Conservation (phyloP, 1,139 yeast genomes). For the Yamadazyma triangularis region DNA sequence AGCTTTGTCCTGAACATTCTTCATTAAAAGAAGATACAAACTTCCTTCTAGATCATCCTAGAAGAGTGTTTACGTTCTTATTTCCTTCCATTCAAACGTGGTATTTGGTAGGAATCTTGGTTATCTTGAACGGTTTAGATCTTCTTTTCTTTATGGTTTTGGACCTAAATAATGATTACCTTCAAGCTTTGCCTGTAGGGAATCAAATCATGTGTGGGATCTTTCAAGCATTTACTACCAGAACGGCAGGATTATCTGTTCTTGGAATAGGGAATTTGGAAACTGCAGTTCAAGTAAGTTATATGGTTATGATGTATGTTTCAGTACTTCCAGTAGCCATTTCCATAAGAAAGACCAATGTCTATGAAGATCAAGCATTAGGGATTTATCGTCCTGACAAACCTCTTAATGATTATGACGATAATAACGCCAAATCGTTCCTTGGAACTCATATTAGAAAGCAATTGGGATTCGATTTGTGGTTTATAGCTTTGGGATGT, state of each 20-base stretch:
- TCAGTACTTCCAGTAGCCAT: constrained; percentile 95
- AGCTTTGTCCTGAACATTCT: constrained; percentile 62
- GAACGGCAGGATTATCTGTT: constrained; percentile 89
- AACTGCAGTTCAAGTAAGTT: constrained; percentile 90
- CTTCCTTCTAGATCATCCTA: constrained; percentile 88
- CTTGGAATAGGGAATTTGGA: constrained; percentile 67
- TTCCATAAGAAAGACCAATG: constrained; percentile 93
- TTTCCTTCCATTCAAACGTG: constrained; percentile 93
- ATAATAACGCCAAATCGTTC: constrained; percentile 40
- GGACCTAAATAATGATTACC: constrained; percentile 53
- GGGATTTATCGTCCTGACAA: constrained; percentile 68
- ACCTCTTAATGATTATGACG: constrained; percentile 21
- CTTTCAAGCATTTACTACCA: constrained; percentile 85
- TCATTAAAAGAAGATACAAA: constrained; percentile 72
- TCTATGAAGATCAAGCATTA: constrained; percentile 91
- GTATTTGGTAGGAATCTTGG: constrained; percentile 80
- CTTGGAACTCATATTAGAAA: constrained; percentile 86
- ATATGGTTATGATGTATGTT: constrained; percentile 96
- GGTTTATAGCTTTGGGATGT: constrained; percentile 87
- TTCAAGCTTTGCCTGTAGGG: constrained; percentile 55
- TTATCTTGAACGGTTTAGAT: constrained; percentile 71
- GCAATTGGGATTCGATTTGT: constrained; percentile 88
- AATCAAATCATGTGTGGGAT: constrained; percentile 74
- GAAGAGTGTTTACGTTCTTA: constrained; percentile 89
- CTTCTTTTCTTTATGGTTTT: constrained; percentile 73